These are phyloP conservation scores for Trifolium subterraneum DNA, from an alignment of 306 rosid genomes.

Conservation along the genomic window DNA sequence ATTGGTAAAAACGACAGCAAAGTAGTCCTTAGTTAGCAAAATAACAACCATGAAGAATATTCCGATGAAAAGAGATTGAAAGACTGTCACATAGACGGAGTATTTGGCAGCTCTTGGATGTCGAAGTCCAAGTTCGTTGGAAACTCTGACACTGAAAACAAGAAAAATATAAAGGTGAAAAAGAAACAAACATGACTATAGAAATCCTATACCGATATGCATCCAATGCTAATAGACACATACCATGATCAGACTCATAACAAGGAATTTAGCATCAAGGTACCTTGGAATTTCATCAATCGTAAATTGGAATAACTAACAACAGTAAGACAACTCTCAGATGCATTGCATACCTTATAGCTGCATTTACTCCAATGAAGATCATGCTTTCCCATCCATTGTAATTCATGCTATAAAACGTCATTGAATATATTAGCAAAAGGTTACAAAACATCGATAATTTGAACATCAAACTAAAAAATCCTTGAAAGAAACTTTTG, in stretches of 20 bases:
- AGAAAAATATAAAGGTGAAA: slow-evolving; percentile 25
- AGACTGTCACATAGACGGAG: slow-evolving; percentile 66
- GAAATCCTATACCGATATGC: slow-evolving; percentile 13
- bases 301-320: slow-evolving; percentile 3
- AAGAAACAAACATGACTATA: slow-evolving; percentile 20
- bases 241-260: slow-evolving; percentile 6
- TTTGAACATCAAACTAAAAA: slow-evolving; percentile 6
- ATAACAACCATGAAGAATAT: slow-evolving; percentile 56
- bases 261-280: slow-evolving; percentile 1
- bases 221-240: background rate
- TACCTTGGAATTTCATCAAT: slow-evolving; percentile 21
- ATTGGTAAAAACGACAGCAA: slow-evolving; percentile 66
- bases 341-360: slow-evolving; percentile 65
- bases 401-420: slow-evolving; percentile 68
- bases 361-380: slow-evolving; percentile 90
- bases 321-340: slow-evolving; percentile 18
- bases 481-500: background rate
- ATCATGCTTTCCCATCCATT: slow-evolving; percentile 84
- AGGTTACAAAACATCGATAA: slow-evolving; percentile 15
- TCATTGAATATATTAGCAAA: slow-evolving; percentile 38
- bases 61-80: slow-evolving; percentile 78
- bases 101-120: slow-evolving; percentile 83
- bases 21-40: slow-evolving; percentile 57
- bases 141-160: slow-evolving; percentile 51
- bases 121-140: slow-evolving; percentile 69